Percentiles rank a stretch among this genome's conserved stretches.
phyloP scores from a whole-genome alignment of 805 yeast species.

The Suhomyces xylopsoci region DNA sequence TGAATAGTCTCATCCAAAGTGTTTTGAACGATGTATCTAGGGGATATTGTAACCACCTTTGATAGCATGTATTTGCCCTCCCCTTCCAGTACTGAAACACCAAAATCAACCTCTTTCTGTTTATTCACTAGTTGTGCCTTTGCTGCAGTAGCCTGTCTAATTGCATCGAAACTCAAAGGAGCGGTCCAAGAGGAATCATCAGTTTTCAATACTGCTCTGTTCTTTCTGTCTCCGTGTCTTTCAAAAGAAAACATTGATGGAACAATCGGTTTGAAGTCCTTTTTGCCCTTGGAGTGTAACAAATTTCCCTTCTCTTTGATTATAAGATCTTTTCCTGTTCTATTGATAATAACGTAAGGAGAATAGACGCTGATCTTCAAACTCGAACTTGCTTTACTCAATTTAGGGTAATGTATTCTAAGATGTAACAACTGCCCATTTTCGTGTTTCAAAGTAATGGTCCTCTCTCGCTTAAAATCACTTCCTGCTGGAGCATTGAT shows the following conservation, averaged over 20 bases:
- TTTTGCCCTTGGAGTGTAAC: slow-evolving; percentile 44
- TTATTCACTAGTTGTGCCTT: slow-evolving; percentile 45
- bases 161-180: slow-evolving; percentile 81
- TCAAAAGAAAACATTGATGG: slow-evolving; percentile 89
- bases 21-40: slow-evolving; percentile 77
- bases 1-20: slow-evolving; percentile 53
- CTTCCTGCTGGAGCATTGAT: slow-evolving; percentile 56
- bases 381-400: slow-evolving; percentile 53
- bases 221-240: slow-evolving; percentile 50
- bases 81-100: slow-evolving; percentile 76
- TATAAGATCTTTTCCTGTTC: slow-evolving; percentile 65
- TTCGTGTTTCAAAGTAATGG: slow-evolving; percentile 49
- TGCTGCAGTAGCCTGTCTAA: slow-evolving; percentile 72
- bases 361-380: slow-evolving; percentile 68
- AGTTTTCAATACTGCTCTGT: slow-evolving; percentile 63
- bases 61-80: slow-evolving; percentile 76
- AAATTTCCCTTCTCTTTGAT: slow-evolving; percentile 59
- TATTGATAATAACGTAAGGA: slow-evolving; percentile 80
- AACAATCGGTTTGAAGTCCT: slow-evolving; percentile 23
- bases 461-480: slow-evolving; percentile 55
- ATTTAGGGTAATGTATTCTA: slow-evolving; percentile 58
- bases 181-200: slow-evolving; percentile 70
- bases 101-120: slow-evolving; percentile 66
- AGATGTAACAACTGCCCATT: slow-evolving; percentile 70
- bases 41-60: slow-evolving; percentile 75